Evolutionary conservation across 257 asterid genomes (phyloP).

Genomic region (Handroanthus guayacan): DNA sequence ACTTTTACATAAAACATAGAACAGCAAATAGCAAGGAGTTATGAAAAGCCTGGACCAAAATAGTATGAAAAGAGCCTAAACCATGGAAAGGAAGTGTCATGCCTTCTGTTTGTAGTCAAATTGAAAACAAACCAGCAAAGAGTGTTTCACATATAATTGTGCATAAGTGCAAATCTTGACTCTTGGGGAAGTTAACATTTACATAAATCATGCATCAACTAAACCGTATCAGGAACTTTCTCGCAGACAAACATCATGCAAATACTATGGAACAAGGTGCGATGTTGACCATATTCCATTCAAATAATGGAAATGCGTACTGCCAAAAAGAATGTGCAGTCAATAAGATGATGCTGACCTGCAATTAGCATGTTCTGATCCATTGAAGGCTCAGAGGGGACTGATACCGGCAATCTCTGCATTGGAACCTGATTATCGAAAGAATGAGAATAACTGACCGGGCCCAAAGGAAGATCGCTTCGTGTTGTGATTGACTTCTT

Average conservation of each 20-base stretch:
- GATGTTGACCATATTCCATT: too few relatives aligned
- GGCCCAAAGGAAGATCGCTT: constrained; percentile 60
- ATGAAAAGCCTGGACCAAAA: not conserved
- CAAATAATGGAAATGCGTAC: too few relatives aligned
- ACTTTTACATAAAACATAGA: not conserved
- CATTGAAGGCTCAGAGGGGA: constrained; percentile 56
- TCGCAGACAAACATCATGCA: too few relatives aligned
- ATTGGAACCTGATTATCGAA: constrained; percentile 64
- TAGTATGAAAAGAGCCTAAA: not conserved
- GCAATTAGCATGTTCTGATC: constrained; percentile 70
- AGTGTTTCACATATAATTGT: not conserved
- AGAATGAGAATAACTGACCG: constrained; percentile 63
- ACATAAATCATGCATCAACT: not conserved
- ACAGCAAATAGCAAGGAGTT: not conserved
- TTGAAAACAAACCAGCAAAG: not conserved
- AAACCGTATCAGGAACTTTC: too few relatives aligned
- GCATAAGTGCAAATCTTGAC: not conserved
- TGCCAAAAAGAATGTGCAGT: not conserved
- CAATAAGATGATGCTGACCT: constrained; percentile 58
- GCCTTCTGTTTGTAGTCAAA: not conserved
- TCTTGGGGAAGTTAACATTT: not conserved
- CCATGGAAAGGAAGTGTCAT: not conserved
- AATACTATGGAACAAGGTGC: too few relatives aligned
- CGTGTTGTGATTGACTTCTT: constrained; percentile 55
- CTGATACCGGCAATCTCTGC: constrained; percentile 55